Base-by-base conservation (phyloP, 1,284 basidiomycete species). In the Cryptococcus sp. region DNA sequence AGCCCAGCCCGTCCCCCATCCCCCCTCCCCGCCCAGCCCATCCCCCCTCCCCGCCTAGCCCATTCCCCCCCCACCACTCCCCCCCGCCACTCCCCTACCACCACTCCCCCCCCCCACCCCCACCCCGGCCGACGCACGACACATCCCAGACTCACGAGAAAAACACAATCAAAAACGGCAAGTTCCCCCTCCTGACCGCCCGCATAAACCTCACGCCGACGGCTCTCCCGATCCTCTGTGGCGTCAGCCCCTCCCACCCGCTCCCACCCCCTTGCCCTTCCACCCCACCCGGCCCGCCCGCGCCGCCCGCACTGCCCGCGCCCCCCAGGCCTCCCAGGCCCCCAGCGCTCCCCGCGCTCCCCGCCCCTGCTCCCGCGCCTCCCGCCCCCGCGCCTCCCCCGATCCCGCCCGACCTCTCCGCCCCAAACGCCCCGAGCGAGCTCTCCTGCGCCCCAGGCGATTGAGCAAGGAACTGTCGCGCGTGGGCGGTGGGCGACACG, bases 91-190 rank as follows among this genome's bases (percentile, higher is more conserved):
- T 33, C 28, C 28, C 28, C 28, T 4, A 33, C 28, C 9, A 4
- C 28, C 28, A 33, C 28, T 33, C 28, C 28, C 28, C 28, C 28
- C 5, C 28, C 28, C 28, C 28, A 5, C 28, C 4, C 28, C 28
- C 28, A 33, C 28, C 28, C 28, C 9, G 9, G 5, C 28, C 28
- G 11, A 3, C 39, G 5, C 23, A 37, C 23, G 35, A n/a, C 7
- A 49, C 18, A 49, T 9, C 36, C n/a, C 12, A 36, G 20, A 67
- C 71, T 56, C 45, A 73, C 73, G 62, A 71, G 35, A 65, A 60
- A 56, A 69, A 76, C 46, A 66, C 63, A 55, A 67, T 63, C 50
- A 70, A 59, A 57, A 70, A 70, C 3, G 69, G 70, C 16, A 72
- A 57, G 57, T 71, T 69, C 12, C 70, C 66, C 38, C 70, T 60